Evolutionary conservation across 768 basidiomycete genomes (phyloP), one percentile per base, ranked within the genome.

Genomic region (Phanerodontia chrysosporium): DNA sequence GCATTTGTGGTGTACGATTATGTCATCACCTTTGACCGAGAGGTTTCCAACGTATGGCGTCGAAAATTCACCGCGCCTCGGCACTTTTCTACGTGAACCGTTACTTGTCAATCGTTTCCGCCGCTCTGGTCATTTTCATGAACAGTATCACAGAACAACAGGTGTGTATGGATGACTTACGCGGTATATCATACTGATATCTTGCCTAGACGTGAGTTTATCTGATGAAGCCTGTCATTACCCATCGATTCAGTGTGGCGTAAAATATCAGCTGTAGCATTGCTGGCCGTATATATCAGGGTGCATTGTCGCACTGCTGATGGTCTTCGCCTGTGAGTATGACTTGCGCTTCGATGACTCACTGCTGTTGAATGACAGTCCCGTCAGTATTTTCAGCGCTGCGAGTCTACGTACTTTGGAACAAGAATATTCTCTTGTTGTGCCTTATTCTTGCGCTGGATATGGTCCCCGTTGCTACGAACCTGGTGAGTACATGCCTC

Each of bases 391-490:
- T 58, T 25, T 49, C 57, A 5, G n/a, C 57, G 4, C 48, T 58
- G 16, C 57, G 57, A 2, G 29, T 52, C 18, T 58, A 52, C 24
- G 57, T 48, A 51, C 21, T 58, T 1, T 58, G 57, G 57, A 39
- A 58, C 27, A 25, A 32, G 3, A 58, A 58, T 51, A 44, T 58
- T 27, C 13, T 45, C 25, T 49, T 58, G 7, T 10, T 25, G 9
- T 5, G 39, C 4, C 32, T 42, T 13, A 39, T 58, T 7, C 39
- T 58, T 13, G 16, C 32, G 6, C 25, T 58, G 21, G 45, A 49
- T 25, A 25, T 58, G 2, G 57, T 58, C 36, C 57, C 57, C 5
- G 49, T 58, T 1, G 57, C 24, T 18, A 58, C 57, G 5, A 58
- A 58, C 22, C 49, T 58, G 9, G 57, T 58, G 14, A 22, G 32